phyloP scores from a whole-genome alignment of 371 early-diverging fungal genomes.

The Mortierella sp. region DNA sequence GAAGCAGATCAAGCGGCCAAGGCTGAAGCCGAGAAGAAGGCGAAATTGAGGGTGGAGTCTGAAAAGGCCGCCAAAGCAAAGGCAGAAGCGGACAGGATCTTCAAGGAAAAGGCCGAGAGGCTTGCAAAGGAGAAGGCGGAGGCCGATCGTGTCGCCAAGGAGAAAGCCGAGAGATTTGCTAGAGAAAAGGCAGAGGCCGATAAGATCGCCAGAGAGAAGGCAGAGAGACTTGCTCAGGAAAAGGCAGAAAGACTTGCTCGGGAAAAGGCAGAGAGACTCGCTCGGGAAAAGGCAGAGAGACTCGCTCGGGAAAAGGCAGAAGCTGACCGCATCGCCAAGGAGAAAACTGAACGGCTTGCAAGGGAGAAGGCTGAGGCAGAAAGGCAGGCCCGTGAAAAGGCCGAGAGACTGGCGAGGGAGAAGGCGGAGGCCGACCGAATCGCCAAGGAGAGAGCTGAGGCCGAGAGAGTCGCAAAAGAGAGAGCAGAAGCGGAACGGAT shows the following conservation, averaged over 20 bases:
- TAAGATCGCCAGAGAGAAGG: not conserved
- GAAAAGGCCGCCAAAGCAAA: slow-evolving; percentile 17
- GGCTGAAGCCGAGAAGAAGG: slow-evolving; percentile 5
- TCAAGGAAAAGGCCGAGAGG: slow-evolving; percentile 17
- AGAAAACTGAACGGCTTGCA: too few relatives aligned
- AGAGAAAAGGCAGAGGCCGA: slow-evolving; percentile 4
- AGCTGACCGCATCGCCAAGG: not conserved
- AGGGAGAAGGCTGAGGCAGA: slow-evolving; percentile 17
- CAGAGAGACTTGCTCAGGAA: not conserved
- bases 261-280: slow-evolving; percentile 1
- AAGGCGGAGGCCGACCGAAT: slow-evolving; percentile 1
- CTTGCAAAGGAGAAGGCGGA: slow-evolving; percentile 7
- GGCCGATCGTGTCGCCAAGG: not conserved
- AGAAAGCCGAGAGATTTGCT: slow-evolving; percentile 1
- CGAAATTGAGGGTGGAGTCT: not conserved
- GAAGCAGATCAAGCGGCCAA: slow-evolving; percentile 8
- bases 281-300: not conserved
- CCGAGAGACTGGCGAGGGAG: not conserved
- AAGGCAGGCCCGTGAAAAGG: not conserved
- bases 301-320: not conserved
- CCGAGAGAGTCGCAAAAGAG: slow-evolving; percentile 8
- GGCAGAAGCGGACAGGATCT: slow-evolving; percentile 2
- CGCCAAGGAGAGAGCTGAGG: slow-evolving; percentile 3
- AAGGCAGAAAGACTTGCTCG: not conserved
- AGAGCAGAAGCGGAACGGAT: not conserved